Evolutionary conservation across 352 stramenopile genomes (phyloP), one percentile per base, ranked within the genome.

Genomic region (Globisporangium cederbergense): DNA sequence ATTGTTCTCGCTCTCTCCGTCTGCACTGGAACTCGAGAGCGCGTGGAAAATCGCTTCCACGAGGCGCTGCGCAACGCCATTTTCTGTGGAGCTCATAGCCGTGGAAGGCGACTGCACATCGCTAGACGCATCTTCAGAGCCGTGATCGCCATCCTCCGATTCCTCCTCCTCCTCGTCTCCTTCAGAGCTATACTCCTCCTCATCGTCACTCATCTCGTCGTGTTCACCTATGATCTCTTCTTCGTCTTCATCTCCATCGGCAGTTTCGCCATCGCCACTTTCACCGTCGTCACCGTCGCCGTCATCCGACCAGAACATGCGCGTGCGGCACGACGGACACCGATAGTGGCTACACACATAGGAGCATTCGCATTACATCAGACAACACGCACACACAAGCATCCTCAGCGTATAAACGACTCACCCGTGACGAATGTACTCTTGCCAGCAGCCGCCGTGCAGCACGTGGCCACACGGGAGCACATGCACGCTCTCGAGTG

Each of bases 401-500:
- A n/a, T 0, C 2, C 34, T 14, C 34, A 43, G 2, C 25, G 25
- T 28, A 28, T 28, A 28, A 28, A 28, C 10, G 8, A 65, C 76
- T 58, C 76, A 90, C 79, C 71, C 70, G 57, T 88, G 81, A 42
- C 71, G 76, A n/a, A 88, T 66, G 67, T 89, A 91, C 60, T 76
- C 64, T 40, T 87, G 72, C 55, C 76, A 88, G 66, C 85, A 94
- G 51, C 70, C 81, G 51, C 71, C 65, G 66, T 94, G 85, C 57
- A 94, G 75, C 40, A 94, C 81, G 58, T 94, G 85, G 32, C 85
- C 85, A 42, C 85, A 94, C 4, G 76, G 74, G 50, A 94, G 65
- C 58, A 94, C 81, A 28, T 81, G 83, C 14, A 89, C 79, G 56
- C 72, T 81, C 62, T 91, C 79, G 32, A 86, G 66, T n/a, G 85